phyloP scores from a whole-genome alignment of 176 grass and related monocot species.

The Lolium multiflorum region DNA sequence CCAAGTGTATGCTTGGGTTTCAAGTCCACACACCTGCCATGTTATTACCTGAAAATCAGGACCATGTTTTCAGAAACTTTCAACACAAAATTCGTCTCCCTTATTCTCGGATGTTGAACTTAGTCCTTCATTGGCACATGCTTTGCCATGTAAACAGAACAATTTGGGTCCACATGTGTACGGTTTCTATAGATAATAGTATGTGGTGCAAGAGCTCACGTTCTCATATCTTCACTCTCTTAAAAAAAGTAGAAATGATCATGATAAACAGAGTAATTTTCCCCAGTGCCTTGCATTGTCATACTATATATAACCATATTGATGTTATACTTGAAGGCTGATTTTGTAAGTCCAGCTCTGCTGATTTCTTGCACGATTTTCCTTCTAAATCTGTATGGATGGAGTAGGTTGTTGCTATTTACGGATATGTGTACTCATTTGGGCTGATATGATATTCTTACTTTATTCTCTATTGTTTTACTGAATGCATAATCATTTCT shows the following conservation, averaged over 20 bases:
- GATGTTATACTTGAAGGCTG: conserved; percentile 17
- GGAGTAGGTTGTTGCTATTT: neutral
- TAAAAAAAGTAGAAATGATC: neutral
- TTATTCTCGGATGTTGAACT: conserved; percentile 1
- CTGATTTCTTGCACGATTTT: neutral
- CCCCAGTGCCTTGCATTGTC: neutral
- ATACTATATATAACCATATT: conserved; percentile 17
- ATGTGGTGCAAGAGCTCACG: conserved; percentile 21
- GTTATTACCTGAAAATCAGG: conserved; percentile 6
- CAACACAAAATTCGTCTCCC: conserved; percentile 1
- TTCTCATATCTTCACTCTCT: neutral
- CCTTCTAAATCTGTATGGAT: neutral
- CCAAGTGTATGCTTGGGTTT: neutral
- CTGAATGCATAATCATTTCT: conserved; percentile 19
- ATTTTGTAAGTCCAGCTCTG: conserved; percentile 16
- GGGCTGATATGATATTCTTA: neutral
- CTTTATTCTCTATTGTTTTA: neutral
- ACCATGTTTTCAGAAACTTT: conserved; percentile 12
- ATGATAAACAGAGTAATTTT: neutral
- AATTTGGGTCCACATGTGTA: conserved; percentile 20
- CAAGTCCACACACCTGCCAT: neutral
- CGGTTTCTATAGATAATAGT: neutral
- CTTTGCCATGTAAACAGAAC: conserved; percentile 4
- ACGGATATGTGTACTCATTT: conserved; percentile 2
- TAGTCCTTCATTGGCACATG: conserved; percentile 11